Conservation (phyloP, 331 rosid species). For the Malus hybrid region DNA sequence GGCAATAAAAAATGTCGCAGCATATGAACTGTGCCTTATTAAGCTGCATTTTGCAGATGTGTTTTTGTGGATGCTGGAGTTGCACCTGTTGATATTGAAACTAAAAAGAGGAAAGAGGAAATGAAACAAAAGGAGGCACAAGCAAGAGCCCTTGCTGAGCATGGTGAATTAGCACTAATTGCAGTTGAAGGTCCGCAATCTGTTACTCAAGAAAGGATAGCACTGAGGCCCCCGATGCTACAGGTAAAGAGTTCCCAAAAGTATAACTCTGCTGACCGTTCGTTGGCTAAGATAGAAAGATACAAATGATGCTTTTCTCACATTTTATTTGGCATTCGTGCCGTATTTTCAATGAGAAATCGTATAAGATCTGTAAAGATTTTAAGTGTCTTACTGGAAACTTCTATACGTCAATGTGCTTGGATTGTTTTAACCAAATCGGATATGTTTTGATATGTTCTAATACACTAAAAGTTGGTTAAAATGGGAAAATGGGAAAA, state of each 20-base stretch:
- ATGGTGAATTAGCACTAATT: slow-evolving; percentile 88
- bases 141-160: slow-evolving; percentile 71
- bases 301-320: neutral
- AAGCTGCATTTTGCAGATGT: slow-evolving; percentile 50
- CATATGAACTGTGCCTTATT: slow-evolving; percentile 1
- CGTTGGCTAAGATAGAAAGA: neutral
- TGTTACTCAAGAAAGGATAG: slow-evolving; percentile 59
- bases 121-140: slow-evolving; percentile 71
- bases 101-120: slow-evolving; percentile 83
- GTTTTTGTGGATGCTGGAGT: slow-evolving; percentile 98
- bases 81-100: slow-evolving; percentile 76
- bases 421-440: neutral
- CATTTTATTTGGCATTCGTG: slow-evolving; percentile 5
- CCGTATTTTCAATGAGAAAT: neutral
- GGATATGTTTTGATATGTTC: no score
- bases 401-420: neutral
- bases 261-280: neutral
- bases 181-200: slow-evolving; percentile 75
- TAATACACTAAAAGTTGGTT: neutral
- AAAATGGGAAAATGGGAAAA: neutral
- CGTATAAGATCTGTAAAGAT: neutral
- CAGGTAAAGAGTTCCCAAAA: slow-evolving; percentile 48
- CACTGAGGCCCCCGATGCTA: slow-evolving; percentile 93
- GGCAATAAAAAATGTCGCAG: neutral
- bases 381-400: neutral